These are phyloP conservation scores for Dendrothele bispora DNA, from an alignment of 768 basidiomycete species.

Conservation along the genomic window DNA sequence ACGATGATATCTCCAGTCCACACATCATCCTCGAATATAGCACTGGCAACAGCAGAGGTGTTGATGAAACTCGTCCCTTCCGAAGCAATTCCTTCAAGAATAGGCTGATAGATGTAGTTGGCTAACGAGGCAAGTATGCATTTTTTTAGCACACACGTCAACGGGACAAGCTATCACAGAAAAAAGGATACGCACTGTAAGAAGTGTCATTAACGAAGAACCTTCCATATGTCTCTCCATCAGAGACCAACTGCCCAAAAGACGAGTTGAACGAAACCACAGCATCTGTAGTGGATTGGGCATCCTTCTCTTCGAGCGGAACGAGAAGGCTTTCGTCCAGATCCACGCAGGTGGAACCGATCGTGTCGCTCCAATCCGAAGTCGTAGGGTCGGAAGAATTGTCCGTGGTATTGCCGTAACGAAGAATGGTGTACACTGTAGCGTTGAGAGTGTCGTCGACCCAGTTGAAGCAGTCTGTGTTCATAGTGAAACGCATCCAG, in stretches of 20 bases:
- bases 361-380: not conserved
- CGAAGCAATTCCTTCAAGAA: not conserved
- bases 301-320: not conserved
- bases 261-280: not conserved
- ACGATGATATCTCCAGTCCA: not conserved
- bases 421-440: not conserved
- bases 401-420: not conserved
- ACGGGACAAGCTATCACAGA: not conserved
- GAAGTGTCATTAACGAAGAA: constrained; percentile 1
- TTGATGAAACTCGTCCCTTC: not conserved
- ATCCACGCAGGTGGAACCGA: not conserved
- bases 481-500: not conserved
- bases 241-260: not conserved
- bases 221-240: not conserved
- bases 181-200: not conserved
- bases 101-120: constrained; percentile 1
- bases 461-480: not conserved
- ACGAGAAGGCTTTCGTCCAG: not conserved
- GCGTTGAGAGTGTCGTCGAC: not conserved
- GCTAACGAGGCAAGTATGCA: too few species aligned
- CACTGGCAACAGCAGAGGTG: not conserved
- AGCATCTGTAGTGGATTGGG: not conserved
- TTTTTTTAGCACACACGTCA: not conserved
- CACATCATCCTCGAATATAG: not conserved
- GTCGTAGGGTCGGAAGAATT: not conserved